Base-by-base conservation (phyloP, 2,329 filamentous ascomycete genomes). In the Diaporthe velutina region DNA sequence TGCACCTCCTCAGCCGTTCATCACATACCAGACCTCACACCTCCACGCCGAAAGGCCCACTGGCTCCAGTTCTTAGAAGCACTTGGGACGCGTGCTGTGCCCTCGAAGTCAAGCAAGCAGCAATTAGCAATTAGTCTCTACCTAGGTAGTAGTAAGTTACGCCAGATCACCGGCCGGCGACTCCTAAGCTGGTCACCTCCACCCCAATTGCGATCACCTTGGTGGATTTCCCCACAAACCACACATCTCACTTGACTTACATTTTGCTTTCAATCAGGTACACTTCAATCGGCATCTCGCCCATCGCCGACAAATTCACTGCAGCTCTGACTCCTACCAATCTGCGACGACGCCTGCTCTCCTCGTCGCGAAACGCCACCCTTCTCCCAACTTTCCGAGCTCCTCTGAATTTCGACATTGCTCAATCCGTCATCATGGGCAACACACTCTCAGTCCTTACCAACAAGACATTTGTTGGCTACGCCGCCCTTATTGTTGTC, bases 371-470 rank as follows among this genome's bases (percentile, higher is more conserved):
- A 28, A 58, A 33, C 38, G 58, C 58, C 48, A 30, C 50, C 57
- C 54, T 25, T 25, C 28, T n/a, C 45, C 58, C 50, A 54, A 40
- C 61, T 9, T n/a, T 28, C 33, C 33, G n/a, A 40, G 52, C 71
- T 55, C 55, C 58, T 25, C 52, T 54, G 28, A n/a, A 54, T 25
- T 42, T 52, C 73, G 17, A 68, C 50, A 52, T 33, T 48, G 40
- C 57, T 48, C 38, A 30, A 19, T 40, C 40, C 54, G 33, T 57
- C 74, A 82, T 70, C 77, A 84, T 84, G 83, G 83, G 83, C 73
- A 78, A 79, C 75, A 77, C 79, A 35, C 79, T 83, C 76, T 84
- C 83, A 9, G 83, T 82, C 19, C 76, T 76, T 42, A 58, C 45
- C 38, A 71, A 76, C 75, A 74, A 74, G 73, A 75, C 75, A 28